Percentiles rank a stretch among this genome's conserved stretches.
Evolutionary conservation across 1,284 basidiomycete species (phyloP).

Genomic region (Blastosporella zonata): DNA sequence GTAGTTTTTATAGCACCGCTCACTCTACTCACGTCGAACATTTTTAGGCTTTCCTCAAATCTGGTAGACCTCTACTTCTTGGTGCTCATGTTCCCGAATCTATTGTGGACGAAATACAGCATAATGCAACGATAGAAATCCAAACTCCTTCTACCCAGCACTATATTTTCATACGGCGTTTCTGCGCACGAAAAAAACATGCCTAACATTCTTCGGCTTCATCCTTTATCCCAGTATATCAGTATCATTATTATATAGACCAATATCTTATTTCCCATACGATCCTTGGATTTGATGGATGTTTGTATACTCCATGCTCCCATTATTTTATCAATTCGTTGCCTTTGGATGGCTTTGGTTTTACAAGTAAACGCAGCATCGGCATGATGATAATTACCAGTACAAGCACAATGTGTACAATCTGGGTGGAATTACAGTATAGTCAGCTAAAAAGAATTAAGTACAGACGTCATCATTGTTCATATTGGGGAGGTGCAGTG

Average conservation of each 20-base stretch:
- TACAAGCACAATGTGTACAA: too few species aligned
- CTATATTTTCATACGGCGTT: conserved; percentile 54
- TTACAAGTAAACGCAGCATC: too few species aligned
- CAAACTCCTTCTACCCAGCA: conserved; percentile 42
- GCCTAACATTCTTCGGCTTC: neutral
- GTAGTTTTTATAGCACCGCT: neutral
- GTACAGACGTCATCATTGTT: too few species aligned
- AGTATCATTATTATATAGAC: neutral
- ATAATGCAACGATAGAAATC: conserved; percentile 48
- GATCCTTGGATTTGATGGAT: neutral
- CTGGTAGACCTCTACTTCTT: conserved; percentile 64
- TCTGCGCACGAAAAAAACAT: conserved; percentile 53
- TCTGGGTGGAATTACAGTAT: too few species aligned
- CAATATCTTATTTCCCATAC: neutral
- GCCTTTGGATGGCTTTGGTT: neutral
- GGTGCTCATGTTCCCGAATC: conserved; percentile 53
- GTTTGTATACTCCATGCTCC: neutral
- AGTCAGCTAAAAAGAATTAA: too few species aligned
- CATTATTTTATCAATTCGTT: too few species aligned
- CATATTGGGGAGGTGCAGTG: conserved; percentile 20
- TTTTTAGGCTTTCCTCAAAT: conserved; percentile 57
- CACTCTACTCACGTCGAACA: neutral
- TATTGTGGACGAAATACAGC: conserved; percentile 51
- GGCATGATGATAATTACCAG: too few species aligned
- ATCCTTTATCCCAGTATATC: neutral